Evolutionary conservation across 83 land plant genomes (phyloP), one percentile per base, ranked within the genome.

Genomic region (Thuja plicata): DNA sequence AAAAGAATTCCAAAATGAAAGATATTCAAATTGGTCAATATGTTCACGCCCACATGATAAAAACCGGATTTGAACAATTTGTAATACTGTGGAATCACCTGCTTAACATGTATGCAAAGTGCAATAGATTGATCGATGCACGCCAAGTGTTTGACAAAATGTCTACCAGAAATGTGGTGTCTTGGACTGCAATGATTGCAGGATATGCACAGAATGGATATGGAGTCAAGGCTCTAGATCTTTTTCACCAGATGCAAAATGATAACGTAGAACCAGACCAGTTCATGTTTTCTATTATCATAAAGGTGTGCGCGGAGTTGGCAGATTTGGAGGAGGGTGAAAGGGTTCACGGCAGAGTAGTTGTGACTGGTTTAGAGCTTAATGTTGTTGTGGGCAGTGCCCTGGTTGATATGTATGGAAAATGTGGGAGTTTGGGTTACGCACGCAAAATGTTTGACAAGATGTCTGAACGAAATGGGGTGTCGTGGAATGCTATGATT

Each of bases 111-210:
- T 88, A 88, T 41, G 89, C 62, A 0, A 84, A 52, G 19, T 88
- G 89, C 41, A 62, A 19, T 34, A 37, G 73, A 40, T 10, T 35
- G 40, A 27, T 48, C 3, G 87, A 55, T 37, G 89, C 89, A 40
- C 70, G 62, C 87, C 86, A 30, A 11, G 89, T 88, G n/a, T 84
- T 88, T 57, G 89, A 88, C 48, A 48, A 57, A 24, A 88, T 88
- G 19, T 34, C 70, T 30, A 71, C 35, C 1, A 81, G 90, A 40
- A 78, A 89, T 73, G 90, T 87, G 52, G 87, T 88, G 27, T 71
- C 90, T 37, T 87, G 88, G 88, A 87, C 71, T 35, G 76, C 77
- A 16, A 87, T 87, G 88, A 87, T 87, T 9, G 88, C 46, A 21
- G 88, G 76, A 19, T 87, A 87, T 62, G 27, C 62, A 9, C 41